Evolutionary conservation across 805 yeast species (phyloP).

Genomic region (Nakazawaea anatomiae): DNA sequence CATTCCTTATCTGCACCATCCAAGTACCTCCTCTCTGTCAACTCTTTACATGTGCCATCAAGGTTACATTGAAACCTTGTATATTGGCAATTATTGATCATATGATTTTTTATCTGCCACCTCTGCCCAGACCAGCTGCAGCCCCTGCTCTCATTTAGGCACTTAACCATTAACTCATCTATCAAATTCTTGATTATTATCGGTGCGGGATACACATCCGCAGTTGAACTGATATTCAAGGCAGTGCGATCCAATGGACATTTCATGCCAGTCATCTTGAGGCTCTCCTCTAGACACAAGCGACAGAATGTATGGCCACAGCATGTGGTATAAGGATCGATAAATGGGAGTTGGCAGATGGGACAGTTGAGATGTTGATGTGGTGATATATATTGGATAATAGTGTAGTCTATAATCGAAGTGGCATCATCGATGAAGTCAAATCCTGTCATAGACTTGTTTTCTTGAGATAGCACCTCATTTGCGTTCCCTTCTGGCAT

Average conservation of each 20-base stretch:
- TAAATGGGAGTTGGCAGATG: conserved; percentile 61
- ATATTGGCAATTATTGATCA: conserved; percentile 31
- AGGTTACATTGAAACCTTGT: conserved; percentile 30
- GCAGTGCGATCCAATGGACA: conserved; percentile 63
- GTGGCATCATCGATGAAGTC: background rate
- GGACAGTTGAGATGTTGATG: conserved; percentile 43
- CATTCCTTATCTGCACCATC: conserved; percentile 21
- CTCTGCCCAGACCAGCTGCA: conserved; percentile 53
- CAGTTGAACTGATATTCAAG: conserved; percentile 22
- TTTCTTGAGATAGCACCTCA: no score
- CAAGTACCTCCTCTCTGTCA: conserved; percentile 14
- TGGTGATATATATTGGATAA: conserved; percentile 18
- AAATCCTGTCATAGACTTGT: conserved; percentile 16
- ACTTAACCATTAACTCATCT: conserved; percentile 53
- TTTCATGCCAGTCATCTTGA: conserved; percentile 28
- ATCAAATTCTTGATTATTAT: conserved; percentile 51
- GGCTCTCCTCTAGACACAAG: conserved; percentile 43
- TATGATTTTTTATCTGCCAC: conserved; percentile 52
- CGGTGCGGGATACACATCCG: conserved; percentile 45
- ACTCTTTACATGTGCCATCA: conserved; percentile 10
- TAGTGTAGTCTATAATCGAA: conserved; percentile 18
- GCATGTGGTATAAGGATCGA: conserved; percentile 53
- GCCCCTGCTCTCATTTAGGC: conserved; percentile 47
- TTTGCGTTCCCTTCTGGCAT: background rate
- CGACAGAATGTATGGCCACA: conserved; percentile 70